Conservation (phyloP, 257 asterid genomes). For the Capsicum rhomboideum region DNA sequence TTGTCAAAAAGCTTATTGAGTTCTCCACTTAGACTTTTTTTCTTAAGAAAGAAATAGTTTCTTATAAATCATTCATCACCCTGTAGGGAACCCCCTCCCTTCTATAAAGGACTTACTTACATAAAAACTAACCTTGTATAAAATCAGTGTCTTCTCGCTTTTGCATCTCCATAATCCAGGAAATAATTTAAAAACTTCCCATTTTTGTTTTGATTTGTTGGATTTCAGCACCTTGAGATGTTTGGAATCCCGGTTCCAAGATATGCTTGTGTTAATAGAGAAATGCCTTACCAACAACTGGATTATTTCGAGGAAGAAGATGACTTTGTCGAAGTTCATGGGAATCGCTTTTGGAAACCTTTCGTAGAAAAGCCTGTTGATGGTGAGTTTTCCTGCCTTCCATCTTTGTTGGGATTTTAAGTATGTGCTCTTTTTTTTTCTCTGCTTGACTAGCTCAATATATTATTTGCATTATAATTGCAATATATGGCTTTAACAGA, state of each 20-base stretch:
- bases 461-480: neutral
- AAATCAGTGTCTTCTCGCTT: neutral
- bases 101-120: neutral
- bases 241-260: constrained; percentile 86
- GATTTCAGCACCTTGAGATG: constrained; percentile 72
- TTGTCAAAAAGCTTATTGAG: neutral
- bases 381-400: constrained; percentile 28
- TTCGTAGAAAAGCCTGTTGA: constrained; percentile 95
- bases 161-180: neutral
- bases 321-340: constrained; percentile 89
- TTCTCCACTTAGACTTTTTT: neutral
- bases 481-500: neutral
- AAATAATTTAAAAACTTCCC: neutral
- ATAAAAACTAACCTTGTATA: neutral
- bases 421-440: neutral
- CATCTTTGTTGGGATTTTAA: neutral
- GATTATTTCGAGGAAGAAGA: constrained; percentile 94
- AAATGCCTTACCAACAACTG: constrained; percentile 72
- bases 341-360: constrained; percentile 84
- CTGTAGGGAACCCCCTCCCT: neutral
- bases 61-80: neutral
- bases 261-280: constrained; percentile 81
- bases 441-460: neutral
- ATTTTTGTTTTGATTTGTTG: neutral
- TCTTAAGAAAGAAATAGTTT: neutral